These are phyloP conservation scores for Przewalskia tangutica DNA, from an alignment of 257 asterid species.

Conservation along the genomic window DNA sequence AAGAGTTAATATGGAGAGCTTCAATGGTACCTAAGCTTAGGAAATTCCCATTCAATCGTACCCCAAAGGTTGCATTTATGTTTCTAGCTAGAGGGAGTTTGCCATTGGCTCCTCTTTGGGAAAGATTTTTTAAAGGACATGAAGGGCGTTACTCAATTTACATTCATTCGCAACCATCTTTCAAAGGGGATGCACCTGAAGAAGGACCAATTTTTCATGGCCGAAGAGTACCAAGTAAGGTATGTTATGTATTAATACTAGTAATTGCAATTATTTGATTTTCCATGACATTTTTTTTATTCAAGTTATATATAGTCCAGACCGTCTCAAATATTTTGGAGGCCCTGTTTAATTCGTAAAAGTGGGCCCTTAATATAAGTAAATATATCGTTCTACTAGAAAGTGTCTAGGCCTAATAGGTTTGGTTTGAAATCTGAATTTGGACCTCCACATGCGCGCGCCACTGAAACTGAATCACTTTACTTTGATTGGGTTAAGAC, in stretches of 20 bases:
- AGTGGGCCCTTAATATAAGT: too few species aligned
- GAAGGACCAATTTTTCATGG: constrained; percentile 49
- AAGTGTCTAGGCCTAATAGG: too few species aligned
- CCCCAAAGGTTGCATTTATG: constrained; percentile 74
- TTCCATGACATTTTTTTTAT: neutral
- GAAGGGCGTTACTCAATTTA: constrained; percentile 47
- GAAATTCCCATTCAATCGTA: constrained; percentile 32
- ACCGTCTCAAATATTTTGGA: too few species aligned
- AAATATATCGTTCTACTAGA: too few species aligned
- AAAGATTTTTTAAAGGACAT: constrained; percentile 53
- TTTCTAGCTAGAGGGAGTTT: constrained; percentile 47
- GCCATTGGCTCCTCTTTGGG: constrained; percentile 80
- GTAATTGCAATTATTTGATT: neutral
- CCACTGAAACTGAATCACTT: too few species aligned
- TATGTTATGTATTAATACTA: constrained; percentile 1
- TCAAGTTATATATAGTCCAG: neutral
- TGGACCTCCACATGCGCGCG: too few species aligned
- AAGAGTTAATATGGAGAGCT: constrained; percentile 74
- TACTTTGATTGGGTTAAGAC: too few species aligned
- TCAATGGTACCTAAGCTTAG: constrained; percentile 43
- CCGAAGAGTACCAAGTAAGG: constrained; percentile 68
- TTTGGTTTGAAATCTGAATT: too few species aligned
- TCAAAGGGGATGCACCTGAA: constrained; percentile 22
- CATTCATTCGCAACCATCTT: constrained; percentile 52
- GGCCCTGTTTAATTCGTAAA: too few species aligned